Base-by-base conservation (phyloP, 2,329 filamentous ascomycete species). In the Anthostomella pinea region DNA sequence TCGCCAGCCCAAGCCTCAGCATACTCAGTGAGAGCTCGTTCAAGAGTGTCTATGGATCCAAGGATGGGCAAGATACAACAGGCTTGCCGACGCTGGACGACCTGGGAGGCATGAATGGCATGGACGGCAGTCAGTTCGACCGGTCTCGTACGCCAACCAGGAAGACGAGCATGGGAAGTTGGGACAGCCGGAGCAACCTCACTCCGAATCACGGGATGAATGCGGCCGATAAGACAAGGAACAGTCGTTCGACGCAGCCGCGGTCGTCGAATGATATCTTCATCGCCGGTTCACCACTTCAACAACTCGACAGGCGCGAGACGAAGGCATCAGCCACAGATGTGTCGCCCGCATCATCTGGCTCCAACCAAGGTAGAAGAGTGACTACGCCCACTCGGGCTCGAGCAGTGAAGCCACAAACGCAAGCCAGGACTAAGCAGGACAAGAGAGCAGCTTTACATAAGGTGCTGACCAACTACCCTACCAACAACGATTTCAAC, bases 11-110 rank as follows among this genome's bases (percentile, higher is more conserved):
- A 3, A 74, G 71, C 21, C 60, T 84, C 32, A 84, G 81, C 46
- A 67, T 83, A 9, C 59, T 85, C 43, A 84, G 80, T 46, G 79
- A 84, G 56, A 83, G 79, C 54, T 84, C 80, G 0, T 83, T 85
- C 49, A 49, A 75, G 15, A 84, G 80, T 48, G 66, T 85, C 0
- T 85, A 85, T 37, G 80, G 79, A 25, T 34, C 48, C 11, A 56
- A 55, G 33, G 43, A 51, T 14, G 42, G 29, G 15, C 39, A 36
- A 25, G 43, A 48, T 15, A 45, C 41, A 10, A 17, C 22, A 27
- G 45, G 33, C 7, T 37, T 47, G 10, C 41, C 33, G 24, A 39
- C 41, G 8, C 18, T 46, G 18, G 48, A 48, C 15, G 45, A 52
- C n/a, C n/a, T n/a, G n/a, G n/a, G n/a, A n/a, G n/a, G n/a, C 34